Base-by-base conservation (phyloP, 495 filamentous ascomycete species). In the Trichoderma gamsii region DNA sequence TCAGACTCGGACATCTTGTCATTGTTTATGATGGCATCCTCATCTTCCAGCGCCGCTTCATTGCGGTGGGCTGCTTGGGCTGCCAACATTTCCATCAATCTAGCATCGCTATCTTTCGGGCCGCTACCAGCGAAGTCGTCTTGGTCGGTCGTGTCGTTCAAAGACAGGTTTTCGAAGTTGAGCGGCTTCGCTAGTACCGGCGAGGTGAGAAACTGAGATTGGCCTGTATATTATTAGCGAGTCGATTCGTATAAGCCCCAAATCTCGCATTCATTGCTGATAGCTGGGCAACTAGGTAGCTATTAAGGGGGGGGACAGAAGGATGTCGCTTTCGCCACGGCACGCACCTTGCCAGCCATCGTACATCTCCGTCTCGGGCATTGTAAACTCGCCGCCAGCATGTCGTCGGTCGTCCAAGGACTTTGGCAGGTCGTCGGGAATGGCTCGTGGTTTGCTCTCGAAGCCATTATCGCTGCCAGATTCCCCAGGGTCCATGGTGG, bases 301-400 rank as follows among this genome's bases (percentile, higher is more conserved):
- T 52, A 52, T 52, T 52, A 52, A 52, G n/a, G 8, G 49, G 49
- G 49, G 49, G 18, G 18, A 16, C 0, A n/a, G 44, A 68, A 59
- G 18, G 44, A 3, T 3, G 13, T 15, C 18, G 38, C 6, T 41
- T 38, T 64, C n/a, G 16, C 41, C 21, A 63, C 46, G 46, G 21
- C 44, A 76, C 81, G 43, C 76, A 97, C 94, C 94, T 89, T 97
- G 92, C 95, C 95, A 99, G 69, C 91, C 96, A 85, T 99, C 95
- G 76, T 98, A 98, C 81, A 97, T 90, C 84, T 98, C 93, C 29
- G 92, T 96, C 81, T 97, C 94, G 9, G 84, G 85, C 32, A 90
- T 83, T 15, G 41, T 46, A 70, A 81, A 75, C 41, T 83, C 78
- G 43, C 77, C 77, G 15, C 80, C 79, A 5, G 84, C 79, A 67